Evolutionary conservation across 768 basidiomycete genomes (phyloP), one percentile per base, ranked within the genome.

Genomic region (Podaxis carcinomalis): DNA sequence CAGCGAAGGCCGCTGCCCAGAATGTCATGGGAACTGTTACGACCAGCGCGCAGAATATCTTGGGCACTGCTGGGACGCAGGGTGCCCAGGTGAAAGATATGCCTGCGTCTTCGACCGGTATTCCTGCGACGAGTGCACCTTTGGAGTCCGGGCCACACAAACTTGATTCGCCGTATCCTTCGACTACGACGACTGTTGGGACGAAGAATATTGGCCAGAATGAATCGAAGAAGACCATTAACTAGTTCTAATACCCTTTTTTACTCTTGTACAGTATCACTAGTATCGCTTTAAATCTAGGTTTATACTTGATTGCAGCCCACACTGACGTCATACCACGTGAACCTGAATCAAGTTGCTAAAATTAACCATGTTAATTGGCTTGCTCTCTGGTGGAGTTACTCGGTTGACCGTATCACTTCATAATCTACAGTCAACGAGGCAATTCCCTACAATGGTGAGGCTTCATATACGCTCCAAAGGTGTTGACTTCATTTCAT

Each of bases 91-190:
- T 47, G 50, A 51, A 57, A 42, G 49, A 54, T 39, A 53, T 50
- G 46, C 52, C 57, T 3, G 57, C 42, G 21, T 46, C 51, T 16
- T 53, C 51, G 16, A 54, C 52, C 16, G 62, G 67, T 54, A 67
- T 77, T 14, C 75, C 78, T 9, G 67, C 78, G 1, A 75, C 73
- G 2, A 77, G 69, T 23, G 75, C 78, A 9, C 75, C 77, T 0
- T 66, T 80, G 19, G 76, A 82, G 69, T 78, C 73, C 42, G 77
- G 74, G 1, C 58, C 70, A 1, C 70, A 77, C 57, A 68, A 69
- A 4, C 66, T 75, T 27, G 71, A 67, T 23, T 69, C 68, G 13
- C 76, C 73, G 3, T 74, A 74, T 59, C 67, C 72, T 1, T 40
- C 71, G 1, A 65, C 66, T 32, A 68, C 70, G 28, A 65, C 66